These are phyloP conservation scores for Tricladium varicosporioides DNA, from an alignment of 2,329 filamentous ascomycete species.

Conservation along the genomic window DNA sequence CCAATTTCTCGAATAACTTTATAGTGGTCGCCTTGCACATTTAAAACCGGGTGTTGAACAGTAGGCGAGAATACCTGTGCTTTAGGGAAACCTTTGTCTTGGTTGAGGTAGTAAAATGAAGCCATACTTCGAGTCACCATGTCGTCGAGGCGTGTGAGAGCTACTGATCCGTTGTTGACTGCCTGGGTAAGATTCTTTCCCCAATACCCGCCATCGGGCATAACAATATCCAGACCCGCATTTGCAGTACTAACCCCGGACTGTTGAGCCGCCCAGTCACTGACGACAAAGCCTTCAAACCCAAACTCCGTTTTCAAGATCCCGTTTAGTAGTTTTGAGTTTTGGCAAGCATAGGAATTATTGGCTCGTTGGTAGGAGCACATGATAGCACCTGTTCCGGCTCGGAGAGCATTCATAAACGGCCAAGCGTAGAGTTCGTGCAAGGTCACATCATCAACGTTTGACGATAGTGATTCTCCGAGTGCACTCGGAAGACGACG, in stretches of 20 bases:
- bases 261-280: slow-evolving; percentile 81
- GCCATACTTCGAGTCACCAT: slow-evolving; percentile 63
- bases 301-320: slow-evolving; percentile 81
- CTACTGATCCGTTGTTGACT: slow-evolving; percentile 58
- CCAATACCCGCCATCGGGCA: slow-evolving; percentile 19
- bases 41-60: slow-evolving; percentile 43
- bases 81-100: slow-evolving; percentile 40
- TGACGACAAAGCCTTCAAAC: slow-evolving; percentile 82
- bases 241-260: slow-evolving; percentile 74
- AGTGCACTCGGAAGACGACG: neutral
- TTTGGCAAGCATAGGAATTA: slow-evolving; percentile 55
- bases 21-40: slow-evolving; percentile 57
- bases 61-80: neutral
- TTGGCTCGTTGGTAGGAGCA: slow-evolving; percentile 14
- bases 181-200: slow-evolving; percentile 45
- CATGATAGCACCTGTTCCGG: slow-evolving; percentile 26
- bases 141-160: slow-evolving; percentile 54
- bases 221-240: slow-evolving; percentile 69
- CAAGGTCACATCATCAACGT: slow-evolving; percentile 26
- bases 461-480: slow-evolving; percentile 8
- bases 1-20: slow-evolving; percentile 50
- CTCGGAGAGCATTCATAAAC: slow-evolving; percentile 22
- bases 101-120: slow-evolving; percentile 54
- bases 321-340: slow-evolving; percentile 76
- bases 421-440: slow-evolving; percentile 31